A percentile compares a stretch with the other conserved stretches of the same genome.
These are phyloP conservation scores for Ganoderma leucocontextum DNA, from an alignment of 1,284 basidiomycete genomes.

Conservation along the genomic window DNA sequence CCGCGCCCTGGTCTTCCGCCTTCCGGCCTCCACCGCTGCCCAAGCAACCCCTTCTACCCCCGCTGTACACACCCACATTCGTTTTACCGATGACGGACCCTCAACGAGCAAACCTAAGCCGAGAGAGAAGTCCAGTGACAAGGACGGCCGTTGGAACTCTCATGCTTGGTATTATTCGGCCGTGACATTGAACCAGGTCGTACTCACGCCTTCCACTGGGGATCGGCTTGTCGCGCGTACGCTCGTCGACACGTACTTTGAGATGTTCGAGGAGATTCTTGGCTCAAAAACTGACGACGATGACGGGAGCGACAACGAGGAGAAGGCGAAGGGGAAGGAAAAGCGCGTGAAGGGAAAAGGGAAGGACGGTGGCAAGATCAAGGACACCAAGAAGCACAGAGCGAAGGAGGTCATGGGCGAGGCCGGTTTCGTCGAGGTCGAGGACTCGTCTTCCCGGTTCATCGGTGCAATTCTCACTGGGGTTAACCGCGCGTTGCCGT, in stretches of 20 bases:
- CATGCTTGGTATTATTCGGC: constrained; percentile 84
- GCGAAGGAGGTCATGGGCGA: constrained; percentile 58
- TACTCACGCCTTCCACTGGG: constrained; percentile 68
- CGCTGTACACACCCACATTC: constrained; percentile 27
- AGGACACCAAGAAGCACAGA: constrained; percentile 46
- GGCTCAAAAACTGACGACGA: constrained; percentile 50
- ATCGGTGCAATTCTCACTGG: constrained; percentile 94
- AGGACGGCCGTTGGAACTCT: constrained; percentile 41
- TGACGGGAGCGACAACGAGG: constrained; percentile 45
- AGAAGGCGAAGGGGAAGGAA: constrained; percentile 45
- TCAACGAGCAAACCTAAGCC: constrained; percentile 35
- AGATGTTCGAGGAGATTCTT: constrained; percentile 91
- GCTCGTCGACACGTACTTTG: constrained; percentile 93
- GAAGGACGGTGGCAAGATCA: constrained; percentile 42
- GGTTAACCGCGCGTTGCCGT: constrained; percentile 95
- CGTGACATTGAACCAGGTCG: constrained; percentile 95
- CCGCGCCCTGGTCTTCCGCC: constrained; percentile 79
- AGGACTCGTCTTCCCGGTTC: constrained; percentile 85
- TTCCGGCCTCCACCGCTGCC: constrained; percentile 52
- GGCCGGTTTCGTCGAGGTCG: constrained; percentile 75
- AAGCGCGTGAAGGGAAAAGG: constrained; percentile 33
- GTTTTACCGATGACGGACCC: constrained; percentile 36
- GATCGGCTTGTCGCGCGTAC: constrained; percentile 85
- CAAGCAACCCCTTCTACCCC: constrained; percentile 32
- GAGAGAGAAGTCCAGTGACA: constrained; percentile 37